These are phyloP conservation scores for Halophytophthora batemanensis DNA, from an alignment of 352 stramenopile species.

Conservation along the genomic window DNA sequence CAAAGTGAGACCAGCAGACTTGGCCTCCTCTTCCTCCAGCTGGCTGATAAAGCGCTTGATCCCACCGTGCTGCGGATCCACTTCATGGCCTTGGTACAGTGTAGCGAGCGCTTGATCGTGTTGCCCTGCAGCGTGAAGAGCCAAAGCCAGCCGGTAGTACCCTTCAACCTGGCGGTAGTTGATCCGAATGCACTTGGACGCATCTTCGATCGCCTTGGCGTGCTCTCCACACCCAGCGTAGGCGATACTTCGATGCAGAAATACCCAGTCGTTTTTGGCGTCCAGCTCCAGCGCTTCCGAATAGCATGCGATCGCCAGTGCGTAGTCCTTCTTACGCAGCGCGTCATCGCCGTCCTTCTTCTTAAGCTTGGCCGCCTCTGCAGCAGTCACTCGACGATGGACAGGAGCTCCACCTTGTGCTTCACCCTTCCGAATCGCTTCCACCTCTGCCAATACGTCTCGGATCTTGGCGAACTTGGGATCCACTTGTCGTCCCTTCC, in stretches of 20 bases:
- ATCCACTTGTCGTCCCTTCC: slow-evolving; percentile 70
- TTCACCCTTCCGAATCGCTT: slow-evolving; percentile 25
- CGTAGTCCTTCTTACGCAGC: slow-evolving; percentile 49
- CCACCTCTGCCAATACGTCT: slow-evolving; percentile 51
- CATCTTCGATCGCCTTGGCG: slow-evolving; percentile 43
- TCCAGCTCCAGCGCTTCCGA: slow-evolving; percentile 47
- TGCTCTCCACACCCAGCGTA: slow-evolving; percentile 33
- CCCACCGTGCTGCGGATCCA: slow-evolving; percentile 39
- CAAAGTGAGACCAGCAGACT: slow-evolving; percentile 27
- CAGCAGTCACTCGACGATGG: slow-evolving; percentile 25
- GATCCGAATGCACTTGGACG: slow-evolving; percentile 53
- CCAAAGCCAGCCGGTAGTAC: slow-evolving; percentile 52
- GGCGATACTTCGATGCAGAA: slow-evolving; percentile 53
- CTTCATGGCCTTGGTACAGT: slow-evolving; percentile 49
- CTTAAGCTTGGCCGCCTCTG: slow-evolving; percentile 23
- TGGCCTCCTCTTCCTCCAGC: slow-evolving; percentile 44
- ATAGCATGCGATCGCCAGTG: slow-evolving; percentile 42
- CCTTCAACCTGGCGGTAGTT: slow-evolving; percentile 59
- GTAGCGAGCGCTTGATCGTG: slow-evolving; percentile 52
- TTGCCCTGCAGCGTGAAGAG: slow-evolving; percentile 37
- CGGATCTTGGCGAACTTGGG: slow-evolving; percentile 66
- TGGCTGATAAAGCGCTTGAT: slow-evolving; percentile 46
- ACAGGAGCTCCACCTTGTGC: slow-evolving; percentile 2
- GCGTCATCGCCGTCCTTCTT: slow-evolving; percentile 48
- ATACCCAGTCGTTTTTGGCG: slow-evolving; percentile 50